Base-by-base conservation (phyloP, 805 yeast species). In the Cyberlindnera veronae region DNA sequence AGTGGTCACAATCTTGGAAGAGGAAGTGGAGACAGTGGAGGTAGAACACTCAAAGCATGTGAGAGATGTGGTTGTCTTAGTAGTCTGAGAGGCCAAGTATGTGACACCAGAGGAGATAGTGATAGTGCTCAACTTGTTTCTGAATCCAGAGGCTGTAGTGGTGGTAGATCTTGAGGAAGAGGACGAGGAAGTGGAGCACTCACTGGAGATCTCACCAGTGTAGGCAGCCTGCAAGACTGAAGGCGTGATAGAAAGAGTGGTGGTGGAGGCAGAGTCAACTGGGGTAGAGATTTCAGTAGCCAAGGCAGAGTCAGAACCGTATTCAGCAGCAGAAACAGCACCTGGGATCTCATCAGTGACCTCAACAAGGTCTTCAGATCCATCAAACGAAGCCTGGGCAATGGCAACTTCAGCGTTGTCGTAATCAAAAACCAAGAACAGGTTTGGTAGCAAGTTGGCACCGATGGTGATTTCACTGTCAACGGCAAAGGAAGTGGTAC, bases 321-420 rank as follows among this genome's bases (percentile, higher is more conserved):
- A 24, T 11, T 23, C 22, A 5, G 48, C 17, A 16, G 54, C 56
- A 15, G 32, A 19, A 11, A 26, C 9, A 14, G 55, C 48, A 30
- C 30, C 38, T 42, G 55, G 57, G 14, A 53, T 30, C 4, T 36
- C 45, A 24, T 30, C 47, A 16, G 39, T 39, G n/a, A 51, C 23
- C 23, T 43, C 51, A 7, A 48, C 45, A 3, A 51, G 13, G 8
- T 37, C 29, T 13, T 38, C 48, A 15, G 34, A 17, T 8, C 14
- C 22, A 15, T 36, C 24, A 12, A 33, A 24, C 5, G 41, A 20
- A 3, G 38, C 30, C 13, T 48, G 44, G 14, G 52, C 54, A 36
- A 53, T 29, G 6, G 51, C 45, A 26, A 51, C 12, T 21, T 45
- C 44, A n/a, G 29, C 39, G 9, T 42, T 42, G 21, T 51, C 58